Evolutionary conservation across 2,329 filamentous ascomycete genomes (phyloP), one percentile per base, ranked within the genome.

Genomic region (Fusarium xyrophilum): DNA sequence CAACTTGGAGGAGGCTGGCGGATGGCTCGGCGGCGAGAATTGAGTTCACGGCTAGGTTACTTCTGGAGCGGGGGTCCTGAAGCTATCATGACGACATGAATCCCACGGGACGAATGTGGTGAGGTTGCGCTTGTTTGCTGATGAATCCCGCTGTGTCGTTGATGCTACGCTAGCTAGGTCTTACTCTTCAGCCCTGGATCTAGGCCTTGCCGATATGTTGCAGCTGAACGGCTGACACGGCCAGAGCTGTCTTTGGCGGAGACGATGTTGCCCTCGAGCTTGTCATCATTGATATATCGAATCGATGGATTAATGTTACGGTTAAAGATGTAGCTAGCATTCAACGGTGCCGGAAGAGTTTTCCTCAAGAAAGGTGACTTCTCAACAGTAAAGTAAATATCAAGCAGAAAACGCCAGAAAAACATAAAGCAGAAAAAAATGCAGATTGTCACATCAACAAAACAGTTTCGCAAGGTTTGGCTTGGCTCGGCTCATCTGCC

Each of bases 31-130:
- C 32, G n/a, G 43, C 42, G 15, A 54, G 40, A 51, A 56, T 69
- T 69, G 32, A 57, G 67, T 69, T 69, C 36, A 57, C 30, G 23
- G 64, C 35, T 33, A 55, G n/a, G 27, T 50, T 52, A 32, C 63
- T 35, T 36, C 6, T 43, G 38, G 38, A 23, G 30, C 42, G 35
- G 57, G 33, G 15, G 61, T 35, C 27, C 54, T 38, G 42, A 32
- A 51, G 52, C 21, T 60, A 47, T 59, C 46, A 64, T 68, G 65
- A 68, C 65, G 60, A 23, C 65, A 64, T 52, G 58, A 28, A 63
- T 36, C n/a, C 40, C 33, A 48, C n/a, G 15, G 25, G n/a, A 44
- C 42, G 42, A 64, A 60, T 59, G 48, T 14, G 57, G 48, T 17
- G 21, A 43, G 14, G 59, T 44, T 63, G 8, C 21, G 3, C 36